Base-by-base conservation (phyloP, 306 rosid genomes). In the Ceratonia siliqua region DNA sequence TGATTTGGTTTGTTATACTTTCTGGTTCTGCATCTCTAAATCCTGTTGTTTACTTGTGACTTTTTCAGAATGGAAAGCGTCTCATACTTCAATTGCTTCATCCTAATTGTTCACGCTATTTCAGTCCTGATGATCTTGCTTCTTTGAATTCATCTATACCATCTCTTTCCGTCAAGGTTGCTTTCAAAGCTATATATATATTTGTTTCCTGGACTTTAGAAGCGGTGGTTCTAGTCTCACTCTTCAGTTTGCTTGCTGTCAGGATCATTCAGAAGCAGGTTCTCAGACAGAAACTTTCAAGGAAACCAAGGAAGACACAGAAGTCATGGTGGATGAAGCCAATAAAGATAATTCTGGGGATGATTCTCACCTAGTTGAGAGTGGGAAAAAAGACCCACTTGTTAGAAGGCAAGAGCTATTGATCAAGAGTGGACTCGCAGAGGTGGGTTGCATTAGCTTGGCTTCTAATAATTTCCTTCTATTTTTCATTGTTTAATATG, bases 351-450 rank as follows among this genome's bases (percentile, higher is more conserved):
- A 75, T 73, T 72, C 82, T 50, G 82, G 17, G 33, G 89, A 85
- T 53, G 78, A 71, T 70, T 54, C 81, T 72, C 75, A 76, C 43
- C 70, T 77, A 6, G 88, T 83, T 61, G 97, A 94, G 74, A 84
- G 92, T 72, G 97, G 99, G n/a, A 90, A 91, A 72, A 94, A 94
- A 71, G 96, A 94, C 73, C 97, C 99, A 62, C 52, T 68, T n/a
- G 78, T 90, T 14, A 82, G 96, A 83, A 92, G 99, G 87, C 93
- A 85, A 27, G 99, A 94, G 75, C 83, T 94, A 65, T 85, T 94
- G 90, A 87, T 94, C 84, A 81, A 92, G 72, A 92, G 99, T 38
- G 96, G 99, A 55, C 87, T 94, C 63, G 97, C 96, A 35, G 96
- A 94, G 97, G 99, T 94, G 63, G 58, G 87, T 86, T 79, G 52